These are phyloP conservation scores for Mycena indigotica DNA, from an alignment of 768 basidiomycete species.

Conservation along the genomic window DNA sequence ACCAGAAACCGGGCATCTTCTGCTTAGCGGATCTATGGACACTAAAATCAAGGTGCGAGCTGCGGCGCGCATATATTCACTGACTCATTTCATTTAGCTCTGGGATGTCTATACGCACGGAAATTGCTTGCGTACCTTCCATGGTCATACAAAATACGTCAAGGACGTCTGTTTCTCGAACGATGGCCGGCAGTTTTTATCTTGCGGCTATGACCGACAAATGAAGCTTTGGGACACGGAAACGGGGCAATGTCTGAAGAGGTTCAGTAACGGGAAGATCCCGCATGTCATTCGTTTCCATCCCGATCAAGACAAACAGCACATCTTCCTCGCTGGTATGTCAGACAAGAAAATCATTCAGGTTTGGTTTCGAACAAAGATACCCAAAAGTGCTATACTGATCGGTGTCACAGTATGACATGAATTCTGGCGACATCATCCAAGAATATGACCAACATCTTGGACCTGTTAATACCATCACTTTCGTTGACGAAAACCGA, in stretches of 20 bases:
- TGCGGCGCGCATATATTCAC: background rate
- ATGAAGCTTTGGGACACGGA: constrained; percentile 99
- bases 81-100: constrained; percentile 50
- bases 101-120: constrained; percentile 99
- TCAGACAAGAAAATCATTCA: constrained; percentile 99
- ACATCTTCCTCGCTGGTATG: constrained; percentile 98
- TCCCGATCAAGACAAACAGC: constrained; percentile 93
- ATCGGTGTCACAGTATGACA: constrained; percentile 97
- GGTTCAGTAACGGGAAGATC: constrained; percentile 97
- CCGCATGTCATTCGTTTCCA: constrained; percentile 95
- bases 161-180: constrained; percentile 97
- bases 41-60: constrained; percentile 89
- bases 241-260: constrained; percentile 94
- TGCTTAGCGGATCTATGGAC: constrained; percentile 96
- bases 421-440: constrained; percentile 90
- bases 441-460: constrained; percentile 99
- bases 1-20: constrained; percentile 88
- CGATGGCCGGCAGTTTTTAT: constrained; percentile 85
- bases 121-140: constrained; percentile 95
- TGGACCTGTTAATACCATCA: constrained; percentile 97
- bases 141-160: constrained; percentile 94
- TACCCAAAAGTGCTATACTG: too few relatives aligned
- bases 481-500: constrained; percentile 97
- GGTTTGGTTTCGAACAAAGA: too few relatives aligned
- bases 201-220: constrained; percentile 92